Base-by-base conservation (phyloP, 441 rosid genomes). In the Populus hybrid region DNA sequence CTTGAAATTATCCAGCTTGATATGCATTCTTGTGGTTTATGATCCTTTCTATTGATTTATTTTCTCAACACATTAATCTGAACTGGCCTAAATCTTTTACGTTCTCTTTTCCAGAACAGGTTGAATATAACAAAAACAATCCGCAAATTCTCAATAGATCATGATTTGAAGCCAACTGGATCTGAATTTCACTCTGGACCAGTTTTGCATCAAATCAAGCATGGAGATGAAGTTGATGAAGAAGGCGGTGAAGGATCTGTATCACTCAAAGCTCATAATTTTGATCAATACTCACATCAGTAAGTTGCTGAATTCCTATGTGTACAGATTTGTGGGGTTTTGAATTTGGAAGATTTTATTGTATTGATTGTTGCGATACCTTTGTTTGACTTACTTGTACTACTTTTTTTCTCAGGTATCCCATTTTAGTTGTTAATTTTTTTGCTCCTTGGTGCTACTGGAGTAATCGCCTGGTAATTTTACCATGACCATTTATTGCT, bases 391-490 rank as follows among this genome's bases (percentile, higher is more conserved):
- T 36, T 3, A 23, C 33, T 11, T 31, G 35, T 18, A 73, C 53
- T 61, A 42, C 79, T 74, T 76, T 56, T 81, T 53, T 71, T 91
- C 56, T 73, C 93, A 97, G 99, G 87, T 89, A 85, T 86, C 97
- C 94, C 29, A 85, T 97, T 87, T 84, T 97, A 86, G 93, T 86
- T 53, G 97, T 94, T 77, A 97, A 94, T 86, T 97, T 97, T 85
- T 85, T 76, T 88, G 98, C 99, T 80, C 99, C 99, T 78, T 97
- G 99, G 99, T 97, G 99, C 91, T 87, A 84, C 83, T 97, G 97
- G 97, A 89, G 99, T 82, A 92, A 84, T 76, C 99, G 97, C 82
- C 89, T 97, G 98, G 99, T 94, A 90, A 86, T 80, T 86, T 70
- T 83, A 72, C 80, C 50, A 45, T 74, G 20, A 20, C 64, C 29